These are phyloP conservation scores for Pyrenophora graminea DNA, from an alignment of 2,329 filamentous ascomycete genomes.

Conservation along the genomic window DNA sequence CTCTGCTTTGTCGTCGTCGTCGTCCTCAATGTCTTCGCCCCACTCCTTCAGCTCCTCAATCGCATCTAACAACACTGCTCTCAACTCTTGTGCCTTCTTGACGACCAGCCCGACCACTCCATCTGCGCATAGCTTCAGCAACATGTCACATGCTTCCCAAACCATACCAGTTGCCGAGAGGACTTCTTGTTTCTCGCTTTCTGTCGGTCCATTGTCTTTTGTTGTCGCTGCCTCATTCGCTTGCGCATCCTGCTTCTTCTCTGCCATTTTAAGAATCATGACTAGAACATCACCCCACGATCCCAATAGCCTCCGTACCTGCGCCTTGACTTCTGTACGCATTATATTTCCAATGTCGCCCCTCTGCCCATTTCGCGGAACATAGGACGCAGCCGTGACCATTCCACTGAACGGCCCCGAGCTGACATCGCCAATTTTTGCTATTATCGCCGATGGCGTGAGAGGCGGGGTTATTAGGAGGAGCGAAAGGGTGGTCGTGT, in stretches of 20 bases:
- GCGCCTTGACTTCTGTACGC: slow-evolving; percentile 64
- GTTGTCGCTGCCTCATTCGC: slow-evolving; percentile 1
- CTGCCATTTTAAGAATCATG: slow-evolving; percentile 64
- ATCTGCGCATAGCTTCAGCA: slow-evolving; percentile 65
- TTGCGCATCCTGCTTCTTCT: slow-evolving; percentile 46
- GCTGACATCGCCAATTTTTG: slow-evolving; percentile 73
- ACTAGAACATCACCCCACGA: slow-evolving; percentile 66
- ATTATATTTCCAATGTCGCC: slow-evolving; percentile 52
- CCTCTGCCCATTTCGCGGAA: slow-evolving; percentile 17
- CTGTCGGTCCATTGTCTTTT: slow-evolving; percentile 27
- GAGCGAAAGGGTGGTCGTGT: slow-evolving; percentile 85
- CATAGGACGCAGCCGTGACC: slow-evolving; percentile 58
- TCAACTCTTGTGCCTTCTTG: slow-evolving; percentile 72
- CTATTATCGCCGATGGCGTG: slow-evolving; percentile 73
- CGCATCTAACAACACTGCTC: slow-evolving; percentile 77
- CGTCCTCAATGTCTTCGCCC: slow-evolving; percentile 72
- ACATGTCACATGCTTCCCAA: slow-evolving; percentile 80
- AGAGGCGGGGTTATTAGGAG: slow-evolving; percentile 86
- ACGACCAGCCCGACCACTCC: slow-evolving; percentile 74
- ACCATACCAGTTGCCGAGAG: slow-evolving; percentile 73
- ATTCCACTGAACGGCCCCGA: slow-evolving; percentile 73
- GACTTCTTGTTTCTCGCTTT: slow-evolving; percentile 48
- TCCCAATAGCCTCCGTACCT: slow-evolving; percentile 63
- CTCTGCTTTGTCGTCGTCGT: slow-evolving; percentile 58
- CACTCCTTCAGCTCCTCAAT: slow-evolving; percentile 87